Evolutionary conservation across 805 yeast genomes (phyloP), one percentile per base, ranked within the genome.

Genomic region (Torulaspora franciscae): DNA sequence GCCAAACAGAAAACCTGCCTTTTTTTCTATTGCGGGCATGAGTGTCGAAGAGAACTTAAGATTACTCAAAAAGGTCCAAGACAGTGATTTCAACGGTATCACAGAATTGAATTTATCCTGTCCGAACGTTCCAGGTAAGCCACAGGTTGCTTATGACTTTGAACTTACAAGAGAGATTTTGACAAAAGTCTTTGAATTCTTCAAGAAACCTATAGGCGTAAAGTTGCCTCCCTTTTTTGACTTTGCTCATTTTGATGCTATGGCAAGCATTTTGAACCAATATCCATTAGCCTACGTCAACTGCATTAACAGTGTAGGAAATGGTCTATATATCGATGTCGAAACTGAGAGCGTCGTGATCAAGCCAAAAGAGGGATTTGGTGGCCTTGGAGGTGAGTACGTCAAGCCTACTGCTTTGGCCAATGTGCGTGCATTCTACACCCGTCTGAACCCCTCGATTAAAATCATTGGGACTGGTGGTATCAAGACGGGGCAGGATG

Each of bases 41-140:
- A 57, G 63, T 42, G 45, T 56, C 14, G 54, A 58, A 17, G 66
- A 61, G 29, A 59, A 59, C 38, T 17, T 61, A 26, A 50, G 44
- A 14, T 29, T 59, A 47, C 41, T 61, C 33, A 47, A 44, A 15
- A 56, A 39, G 24, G 45, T 61, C n/a, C 62, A 61, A 41, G 58
- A 55, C 6, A 56, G 61, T 41, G 57, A 48, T 2, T 61, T 55
- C 32, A 40, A 50, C 27, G 66, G 65, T 27, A 42, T 58, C 24
- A 58, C 63, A 2, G 66, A 61, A 43, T 43, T 61, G 19, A 60
- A 61, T 42, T 34, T 60, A 28, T 61, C 66, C 2, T 61, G 64
- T 45, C 66, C 66, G n/a, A 61, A 61, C 35, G 64, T 61, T n/a
- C 64, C 64, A 14, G 66, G 66, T 32, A 59, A 61, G 41, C 66